Evolutionary conservation across 139 green algal genomes (phyloP).

Genomic region (Chlamydomonas incerta): DNA sequence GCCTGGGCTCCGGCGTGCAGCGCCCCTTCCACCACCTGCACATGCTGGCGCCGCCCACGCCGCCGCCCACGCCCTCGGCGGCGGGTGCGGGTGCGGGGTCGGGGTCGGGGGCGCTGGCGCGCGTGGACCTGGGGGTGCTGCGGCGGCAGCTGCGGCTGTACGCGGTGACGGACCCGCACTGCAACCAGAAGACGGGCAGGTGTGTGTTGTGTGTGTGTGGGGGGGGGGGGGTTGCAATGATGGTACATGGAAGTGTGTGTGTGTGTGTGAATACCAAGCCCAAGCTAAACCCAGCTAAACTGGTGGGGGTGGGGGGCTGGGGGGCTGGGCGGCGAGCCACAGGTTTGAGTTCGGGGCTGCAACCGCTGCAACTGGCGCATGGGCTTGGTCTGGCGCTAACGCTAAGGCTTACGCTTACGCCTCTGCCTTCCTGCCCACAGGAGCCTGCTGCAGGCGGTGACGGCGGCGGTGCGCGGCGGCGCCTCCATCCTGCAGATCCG

Average conservation of each 20-base stretch:
- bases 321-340: too few species aligned
- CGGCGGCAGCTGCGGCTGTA: slow-evolving; percentile 78
- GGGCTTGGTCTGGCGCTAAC: too few species aligned
- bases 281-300: too few species aligned
- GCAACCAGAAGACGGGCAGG: slow-evolving; percentile 62
- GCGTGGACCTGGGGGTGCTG: background rate
- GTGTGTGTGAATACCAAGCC: too few species aligned
- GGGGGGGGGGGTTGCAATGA: background rate
- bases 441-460: slow-evolving; percentile 68
- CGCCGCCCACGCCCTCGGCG: background rate
- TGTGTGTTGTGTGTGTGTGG: background rate
- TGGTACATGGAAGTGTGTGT: background rate
- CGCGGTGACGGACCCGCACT: slow-evolving; percentile 83
- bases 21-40: slow-evolving; percentile 84
- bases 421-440: background rate
- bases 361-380: too few species aligned
- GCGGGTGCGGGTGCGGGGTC: background rate
- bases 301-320: too few species aligned
- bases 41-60: slow-evolving; percentile 14
- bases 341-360: too few species aligned
- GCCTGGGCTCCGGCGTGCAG: slow-evolving; percentile 79
- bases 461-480: slow-evolving; percentile 78
- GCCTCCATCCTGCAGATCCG: slow-evolving; percentile 84
- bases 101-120: background rate
- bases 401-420: background rate